Conservation (phyloP, 352 stramenopile species). For the Pythium apleroticum region DNA sequence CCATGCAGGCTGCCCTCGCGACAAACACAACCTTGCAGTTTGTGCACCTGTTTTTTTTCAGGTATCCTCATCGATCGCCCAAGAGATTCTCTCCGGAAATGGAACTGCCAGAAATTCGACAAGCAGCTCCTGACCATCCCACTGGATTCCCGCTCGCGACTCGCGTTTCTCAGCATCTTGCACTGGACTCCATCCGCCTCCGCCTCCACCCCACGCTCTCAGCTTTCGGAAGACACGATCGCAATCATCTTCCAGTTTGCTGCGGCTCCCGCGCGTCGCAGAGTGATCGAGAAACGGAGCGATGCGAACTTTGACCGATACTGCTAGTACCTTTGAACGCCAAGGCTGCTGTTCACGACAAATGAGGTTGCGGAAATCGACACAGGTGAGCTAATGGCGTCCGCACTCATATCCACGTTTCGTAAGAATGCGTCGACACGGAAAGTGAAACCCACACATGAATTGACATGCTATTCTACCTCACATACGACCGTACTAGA, state of each 20-base stretch:
- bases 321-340: no score
- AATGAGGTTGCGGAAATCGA: no score
- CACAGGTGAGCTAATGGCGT: no score
- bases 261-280: no score
- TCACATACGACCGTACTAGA: no score
- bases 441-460: no score
- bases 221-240: background rate
- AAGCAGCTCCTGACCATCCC: background rate
- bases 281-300: background rate
- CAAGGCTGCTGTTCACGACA: no score
- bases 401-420: no score
- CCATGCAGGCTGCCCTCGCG: background rate
- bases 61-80: background rate
- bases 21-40: background rate
- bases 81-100: background rate
- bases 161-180: background rate
- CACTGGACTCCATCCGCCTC: background rate
- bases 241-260: background rate
- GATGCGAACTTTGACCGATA: no score
- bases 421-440: no score
- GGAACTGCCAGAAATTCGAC: background rate
- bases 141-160: background rate
- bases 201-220: background rate
- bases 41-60: background rate
- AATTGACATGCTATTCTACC: no score